Evolutionary conservation across 257 asterid genomes (phyloP), one percentile per base, ranked within the genome.

Genomic region (Przewalskia tangutica): DNA sequence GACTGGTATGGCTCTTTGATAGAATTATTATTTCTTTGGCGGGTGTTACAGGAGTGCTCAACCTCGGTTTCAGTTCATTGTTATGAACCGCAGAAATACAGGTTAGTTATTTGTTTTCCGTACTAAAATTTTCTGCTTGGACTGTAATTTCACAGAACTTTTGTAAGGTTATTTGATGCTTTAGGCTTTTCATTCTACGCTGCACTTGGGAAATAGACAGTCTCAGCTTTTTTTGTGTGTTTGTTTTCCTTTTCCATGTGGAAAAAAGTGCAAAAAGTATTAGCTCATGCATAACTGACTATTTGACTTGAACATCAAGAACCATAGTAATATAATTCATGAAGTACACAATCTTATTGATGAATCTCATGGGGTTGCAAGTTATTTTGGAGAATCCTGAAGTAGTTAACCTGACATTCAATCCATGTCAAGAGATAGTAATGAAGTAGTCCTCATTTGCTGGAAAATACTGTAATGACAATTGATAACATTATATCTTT

Each of bases 41-140:
- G 76, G 59, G 79, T 85, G 82, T 86, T 84, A 34, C 92, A 91
- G 95, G 95, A 89, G 84, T 83, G 77, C 90, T 32, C 90, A 86
- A 65, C 94, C 95, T 18, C 88, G 89, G 84, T 91, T 88, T 84
- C 95, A 91, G 90, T 91, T 91, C 81, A 88, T 90, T 62, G 95
- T 91, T 16, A 89, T 91, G 92, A 91, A 91, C 89, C 89, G 91
- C 27, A 88, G 90, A 58, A 89, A 84, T 68, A 88, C 89, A 32
- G 95, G 95, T 91, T 67, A 80, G 85, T 85, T 32, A 23, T 64
- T 84, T 32, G 34, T n/a, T 55, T 75, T 77, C 18, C 76, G 32
- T 23, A 12, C 23, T 59, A 38, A 73, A 73, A 20, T 7, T 48
- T 34, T 48, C 44, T 48, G 20, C 59, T 73, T 20, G 20, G 59